phyloP scores from a whole-genome alignment of 106 monocot genomes.

The Narthecium ossifragum region DNA sequence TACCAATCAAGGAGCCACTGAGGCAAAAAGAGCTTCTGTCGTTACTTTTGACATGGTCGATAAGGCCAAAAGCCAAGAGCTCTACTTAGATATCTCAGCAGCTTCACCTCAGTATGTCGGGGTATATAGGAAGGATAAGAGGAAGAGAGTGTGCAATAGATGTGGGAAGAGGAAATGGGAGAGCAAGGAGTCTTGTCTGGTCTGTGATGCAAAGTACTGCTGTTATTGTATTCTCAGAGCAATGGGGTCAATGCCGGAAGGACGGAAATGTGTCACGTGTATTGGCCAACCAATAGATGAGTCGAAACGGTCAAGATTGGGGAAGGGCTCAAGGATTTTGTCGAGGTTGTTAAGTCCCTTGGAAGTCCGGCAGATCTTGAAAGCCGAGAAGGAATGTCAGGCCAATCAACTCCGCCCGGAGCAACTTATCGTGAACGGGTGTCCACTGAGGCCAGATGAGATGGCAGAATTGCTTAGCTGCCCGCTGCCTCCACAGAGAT shows the following conservation, averaged over 20 bases:
- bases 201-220: slow-evolving; percentile 76
- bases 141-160: slow-evolving; percentile 47
- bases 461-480: slow-evolving; percentile 85
- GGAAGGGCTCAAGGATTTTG: slow-evolving; percentile 66
- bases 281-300: slow-evolving; percentile 82
- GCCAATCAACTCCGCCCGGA: slow-evolving; percentile 87
- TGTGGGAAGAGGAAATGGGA: slow-evolving; percentile 97
- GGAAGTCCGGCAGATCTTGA: slow-evolving; percentile 89
- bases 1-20: slow-evolving; percentile 6
- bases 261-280: slow-evolving; percentile 86
- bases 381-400: slow-evolving; percentile 85
- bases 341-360: slow-evolving; percentile 54
- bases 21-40: slow-evolving; percentile 26
- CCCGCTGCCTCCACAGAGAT: slow-evolving; percentile 64
- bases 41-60: slow-evolving; percentile 32
- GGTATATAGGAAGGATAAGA: slow-evolving; percentile 42
- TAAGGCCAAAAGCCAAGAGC: slow-evolving; percentile 11
- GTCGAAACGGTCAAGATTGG: slow-evolving; percentile 57
- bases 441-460: slow-evolving; percentile 68
- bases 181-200: slow-evolving; percentile 78
- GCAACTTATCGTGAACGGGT: slow-evolving; percentile 82
- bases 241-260: slow-evolving; percentile 99
- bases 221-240: slow-evolving; percentile 70
- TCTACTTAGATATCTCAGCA: slow-evolving; percentile 1
- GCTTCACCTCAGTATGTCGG: slow-evolving; percentile 30